Base-by-base conservation (phyloP, 2,329 filamentous ascomycete species). In the Ceratocystis papillata region DNA sequence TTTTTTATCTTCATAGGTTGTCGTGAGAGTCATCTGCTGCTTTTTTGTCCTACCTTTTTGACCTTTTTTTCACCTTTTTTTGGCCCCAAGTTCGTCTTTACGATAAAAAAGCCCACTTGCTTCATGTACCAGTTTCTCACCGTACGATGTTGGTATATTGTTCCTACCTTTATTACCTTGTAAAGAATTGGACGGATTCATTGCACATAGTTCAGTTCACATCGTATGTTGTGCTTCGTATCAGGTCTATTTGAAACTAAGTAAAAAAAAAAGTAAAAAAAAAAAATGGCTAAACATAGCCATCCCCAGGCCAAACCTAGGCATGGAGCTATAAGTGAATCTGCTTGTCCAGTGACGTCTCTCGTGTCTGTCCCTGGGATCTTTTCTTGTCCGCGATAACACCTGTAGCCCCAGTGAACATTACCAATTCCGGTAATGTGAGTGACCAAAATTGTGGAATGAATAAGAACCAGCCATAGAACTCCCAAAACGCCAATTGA, bases 401-500 rank as follows among this genome's bases (percentile, higher is more conserved):
- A 53, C 22, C 3, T 28, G 4, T 15, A 53, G 5, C 10, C 10
- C 22, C 8, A 5, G 25, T n/a, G 12, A n/a, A 59, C 12, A 59
- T 7, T n/a, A 59, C n/a, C 28, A 2, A n/a, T 25, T 33, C 4
- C 3, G 55, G 17, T 33, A 30, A 59, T 59, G 28, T 37, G 5
- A 10, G 10, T 30, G 30, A 37, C 30, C 5, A 37, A 33, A 20
- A 33, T 37, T 30, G 33, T 37, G 55, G 12, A 48, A 65, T 1
- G 41, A 44, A 6, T 5, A 41, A 64, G 45, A 64, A 53, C 48
- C 17, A 53, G 30, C 17, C 15, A 53, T n/a, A 53, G 30, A 63
- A 66, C 12, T 28, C 60, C 62, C 28, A 6, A 44, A 66, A 66
- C 48, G 60, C 59, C 65, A 55, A 25, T 37, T 60, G 33, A 50